Conservation (phyloP, 108 stramenopile genomes). For the Cyclostephanos tholiformis region DNA sequence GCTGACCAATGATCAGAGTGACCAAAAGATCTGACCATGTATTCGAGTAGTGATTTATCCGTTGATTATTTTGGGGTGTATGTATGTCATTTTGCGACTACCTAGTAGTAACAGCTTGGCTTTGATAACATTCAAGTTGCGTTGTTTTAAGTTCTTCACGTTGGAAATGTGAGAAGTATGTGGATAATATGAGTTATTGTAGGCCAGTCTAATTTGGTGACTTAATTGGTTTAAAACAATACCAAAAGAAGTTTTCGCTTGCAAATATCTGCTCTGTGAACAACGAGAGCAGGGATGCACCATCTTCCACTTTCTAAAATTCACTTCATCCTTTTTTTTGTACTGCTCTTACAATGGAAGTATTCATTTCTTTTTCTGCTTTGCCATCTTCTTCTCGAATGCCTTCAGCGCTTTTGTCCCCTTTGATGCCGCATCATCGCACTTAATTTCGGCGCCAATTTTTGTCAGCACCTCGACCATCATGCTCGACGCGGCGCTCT, state of each 20-base stretch:
- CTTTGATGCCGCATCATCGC: conserved; percentile 78
- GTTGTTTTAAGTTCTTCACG: too few species aligned
- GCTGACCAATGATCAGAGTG: conserved; percentile 9
- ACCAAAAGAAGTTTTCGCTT: too few species aligned
- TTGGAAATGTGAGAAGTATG: too few species aligned
- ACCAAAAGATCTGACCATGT: neutral
- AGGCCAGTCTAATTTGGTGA: too few species aligned
- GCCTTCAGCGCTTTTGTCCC: conserved; percentile 86
- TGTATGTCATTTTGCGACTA: too few species aligned
- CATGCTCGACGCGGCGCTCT: conserved; percentile 72
- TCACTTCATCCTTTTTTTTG: neutral
- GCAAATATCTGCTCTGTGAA: too few species aligned
- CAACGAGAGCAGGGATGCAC: too few species aligned
- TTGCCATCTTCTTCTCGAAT: conserved; percentile 80
- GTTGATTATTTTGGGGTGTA: too few species aligned
- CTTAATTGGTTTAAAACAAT: too few species aligned
- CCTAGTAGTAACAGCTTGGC: too few species aligned
- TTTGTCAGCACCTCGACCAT: conserved; percentile 89
- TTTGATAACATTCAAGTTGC: too few species aligned
- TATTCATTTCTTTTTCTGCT: conserved; percentile 68
- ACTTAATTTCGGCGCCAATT: conserved; percentile 82
- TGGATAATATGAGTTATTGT: too few species aligned
- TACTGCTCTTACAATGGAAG: neutral
- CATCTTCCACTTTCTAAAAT: neutral
- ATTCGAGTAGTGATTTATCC: neutral